phyloP scores from a whole-genome alignment of 345 rosid genomes.

The Salix suchowensis region DNA sequence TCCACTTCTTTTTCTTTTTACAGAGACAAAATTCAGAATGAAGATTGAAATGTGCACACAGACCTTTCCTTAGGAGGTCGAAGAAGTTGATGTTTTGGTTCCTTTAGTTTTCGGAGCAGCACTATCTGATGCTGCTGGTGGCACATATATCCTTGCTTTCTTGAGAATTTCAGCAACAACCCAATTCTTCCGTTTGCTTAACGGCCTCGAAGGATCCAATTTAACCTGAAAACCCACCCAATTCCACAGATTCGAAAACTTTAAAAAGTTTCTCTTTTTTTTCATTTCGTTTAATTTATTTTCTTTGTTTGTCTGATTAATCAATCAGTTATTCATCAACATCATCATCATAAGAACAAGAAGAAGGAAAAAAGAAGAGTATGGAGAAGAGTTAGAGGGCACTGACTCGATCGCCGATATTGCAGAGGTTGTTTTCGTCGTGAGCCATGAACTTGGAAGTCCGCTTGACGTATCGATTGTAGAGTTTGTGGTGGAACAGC shows the following conservation, averaged over 20 bases:
- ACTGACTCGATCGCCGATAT: slow-evolving; percentile 78
- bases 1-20: background rate
- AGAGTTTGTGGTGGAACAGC: slow-evolving; percentile 71
- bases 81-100: slow-evolving; percentile 20
- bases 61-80: slow-evolving; percentile 23
- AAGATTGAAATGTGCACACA: background rate
- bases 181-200: slow-evolving; percentile 91
- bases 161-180: slow-evolving; percentile 82
- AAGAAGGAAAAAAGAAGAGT: background rate
- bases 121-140: slow-evolving; percentile 27
- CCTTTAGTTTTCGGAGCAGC: slow-evolving; percentile 12
- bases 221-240: slow-evolving; percentile 43
- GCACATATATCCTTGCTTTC: slow-evolving; percentile 68
- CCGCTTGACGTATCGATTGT: slow-evolving; percentile 78
- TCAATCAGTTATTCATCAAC: background rate
- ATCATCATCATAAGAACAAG: no score
- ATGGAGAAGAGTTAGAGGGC: background rate
- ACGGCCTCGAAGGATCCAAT: slow-evolving; percentile 90
- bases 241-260: background rate
- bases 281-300: background rate
- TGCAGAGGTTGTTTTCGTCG: slow-evolving; percentile 65
- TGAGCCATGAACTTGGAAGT: slow-evolving; percentile 98
- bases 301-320: background rate
- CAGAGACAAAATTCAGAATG: background rate
- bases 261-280: no score